Evolutionary conservation across 768 basidiomycete species (phyloP).

Genomic region (Rubroboletus satanas): DNA sequence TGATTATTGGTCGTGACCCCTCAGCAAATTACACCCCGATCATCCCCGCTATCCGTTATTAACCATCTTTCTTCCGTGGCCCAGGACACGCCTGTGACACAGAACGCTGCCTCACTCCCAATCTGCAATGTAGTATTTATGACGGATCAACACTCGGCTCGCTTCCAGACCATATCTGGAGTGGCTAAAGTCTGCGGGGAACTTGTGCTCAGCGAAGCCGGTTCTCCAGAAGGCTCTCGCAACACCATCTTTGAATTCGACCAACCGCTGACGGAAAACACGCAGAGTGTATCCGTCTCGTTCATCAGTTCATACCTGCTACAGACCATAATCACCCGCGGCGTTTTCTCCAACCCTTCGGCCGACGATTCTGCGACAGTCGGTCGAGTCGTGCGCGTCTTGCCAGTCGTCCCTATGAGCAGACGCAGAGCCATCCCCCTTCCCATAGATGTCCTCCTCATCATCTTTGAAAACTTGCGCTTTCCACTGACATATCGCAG

Average conservation of each 20-base stretch:
- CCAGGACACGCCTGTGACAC: not conserved
- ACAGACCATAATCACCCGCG: not conserved
- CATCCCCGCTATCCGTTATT: not conserved
- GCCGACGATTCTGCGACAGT: not conserved
- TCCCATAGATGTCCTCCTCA: slow-evolving; percentile 7
- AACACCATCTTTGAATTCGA: slow-evolving; percentile 9
- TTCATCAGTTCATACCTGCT: slow-evolving; percentile 1
- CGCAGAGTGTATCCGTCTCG: slow-evolving; percentile 14
- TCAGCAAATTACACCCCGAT: not conserved
- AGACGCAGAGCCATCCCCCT: not conserved
- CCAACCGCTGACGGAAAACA: not conserved
- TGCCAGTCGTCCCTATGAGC: not conserved
- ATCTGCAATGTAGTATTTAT: slow-evolving; percentile 2
- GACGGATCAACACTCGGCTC: not conserved
- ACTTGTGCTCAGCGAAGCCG: not conserved
- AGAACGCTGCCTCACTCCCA: not conserved
- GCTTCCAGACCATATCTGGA: not conserved
- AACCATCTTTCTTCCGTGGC: not conserved
- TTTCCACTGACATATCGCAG: not conserved
- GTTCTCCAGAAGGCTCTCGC: not conserved
- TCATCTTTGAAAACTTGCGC: slow-evolving; percentile 4
- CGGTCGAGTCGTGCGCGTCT: slow-evolving; percentile 4
- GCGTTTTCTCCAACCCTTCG: not conserved
- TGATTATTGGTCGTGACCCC: not conserved
- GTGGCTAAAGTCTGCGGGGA: not conserved